These are phyloP conservation scores for Venturia effusa DNA, from an alignment of 2,329 filamentous ascomycete species.

Conservation along the genomic window DNA sequence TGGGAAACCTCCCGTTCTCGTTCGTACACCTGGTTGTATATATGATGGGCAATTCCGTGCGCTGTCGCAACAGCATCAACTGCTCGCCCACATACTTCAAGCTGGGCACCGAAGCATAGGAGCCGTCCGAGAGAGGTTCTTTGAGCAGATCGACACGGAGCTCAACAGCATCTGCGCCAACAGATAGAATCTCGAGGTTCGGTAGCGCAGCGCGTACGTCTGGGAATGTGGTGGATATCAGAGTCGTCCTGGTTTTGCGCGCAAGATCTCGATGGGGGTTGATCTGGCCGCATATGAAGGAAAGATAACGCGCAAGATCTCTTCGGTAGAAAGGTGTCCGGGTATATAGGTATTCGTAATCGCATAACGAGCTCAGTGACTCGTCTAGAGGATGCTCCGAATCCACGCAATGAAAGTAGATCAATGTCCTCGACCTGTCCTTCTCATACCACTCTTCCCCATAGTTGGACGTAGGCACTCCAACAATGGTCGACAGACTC, in stretches of 20 bases:
- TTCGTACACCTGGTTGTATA: slow-evolving; percentile 74
- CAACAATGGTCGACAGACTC: slow-evolving; percentile 6
- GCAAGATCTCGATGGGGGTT: slow-evolving; percentile 67
- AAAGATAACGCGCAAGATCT: slow-evolving; percentile 68
- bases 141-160: slow-evolving; percentile 72
- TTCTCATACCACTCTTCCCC: slow-evolving; percentile 6
- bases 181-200: slow-evolving; percentile 77
- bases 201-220: slow-evolving; percentile 74
- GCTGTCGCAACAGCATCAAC: slow-evolving; percentile 71
- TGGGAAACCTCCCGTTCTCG: slow-evolving; percentile 77
- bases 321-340: slow-evolving; percentile 60
- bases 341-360: slow-evolving; percentile 82
- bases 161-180: slow-evolving; percentile 77
- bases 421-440: slow-evolving; percentile 2
- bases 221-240: slow-evolving; percentile 81
- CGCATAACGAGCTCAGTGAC: slow-evolving; percentile 49
- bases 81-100: slow-evolving; percentile 78
- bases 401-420: slow-evolving; percentile 13
- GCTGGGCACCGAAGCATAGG: slow-evolving; percentile 58
- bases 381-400: slow-evolving; percentile 42
- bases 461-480: neutral
- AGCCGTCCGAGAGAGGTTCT: slow-evolving; percentile 55
- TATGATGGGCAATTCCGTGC: slow-evolving; percentile 81
- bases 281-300: slow-evolving; percentile 69
- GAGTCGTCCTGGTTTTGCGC: slow-evolving; percentile 67